Base-by-base conservation (phyloP, 2,329 filamentous ascomycete genomes). In the Penicillium olsonii region DNA sequence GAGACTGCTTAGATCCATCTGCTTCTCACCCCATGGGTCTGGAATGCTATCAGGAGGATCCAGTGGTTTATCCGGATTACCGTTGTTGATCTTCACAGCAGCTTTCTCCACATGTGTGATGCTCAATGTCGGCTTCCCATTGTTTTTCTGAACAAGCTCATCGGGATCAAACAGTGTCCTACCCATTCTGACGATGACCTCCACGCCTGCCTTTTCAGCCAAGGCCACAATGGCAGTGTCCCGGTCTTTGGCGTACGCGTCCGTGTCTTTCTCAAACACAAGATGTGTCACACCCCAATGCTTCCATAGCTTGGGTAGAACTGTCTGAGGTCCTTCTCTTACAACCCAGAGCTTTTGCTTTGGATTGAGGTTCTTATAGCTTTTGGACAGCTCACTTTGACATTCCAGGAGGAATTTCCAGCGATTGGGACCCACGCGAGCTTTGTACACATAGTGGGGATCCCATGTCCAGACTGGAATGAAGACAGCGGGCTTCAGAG, bases 401-500 rank as follows among this genome's bases (percentile, higher is more conserved):
- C 87, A 90, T 65, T 91, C 87, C 19, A 90, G 77, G 74, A 90
- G 69, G 62, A 86, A 91, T 60, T 88, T 84, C 85, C 87, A 91
- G 57, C 88, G 76, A 61, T 92, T 92, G 8, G 83, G 74, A 0
- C 86, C 86, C 4, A 85, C 87, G 49, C 87, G 79, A 1, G 84
- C 83, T 26, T 79, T 79, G 65, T 90, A 90, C 20, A 91, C 86
- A 64, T 91, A 91, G 66, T 91, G 86, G 48, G 87, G 87, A 65
- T 90, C 87, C 86, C 87, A 92, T 1, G 85, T 89, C 78, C 88
- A 92, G 38, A 91, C 80, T 1, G 87, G 87, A 75, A 86, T 91
- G 20, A 92, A 73, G 17, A 80, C 82, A 44, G 80, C 79, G 1
- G 87, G 86, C 0, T 87, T 76, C 6, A 91, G 75, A 50, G 87